Evolutionary conservation across 306 rosid genomes (phyloP).

Genomic region (Delonix regia): DNA sequence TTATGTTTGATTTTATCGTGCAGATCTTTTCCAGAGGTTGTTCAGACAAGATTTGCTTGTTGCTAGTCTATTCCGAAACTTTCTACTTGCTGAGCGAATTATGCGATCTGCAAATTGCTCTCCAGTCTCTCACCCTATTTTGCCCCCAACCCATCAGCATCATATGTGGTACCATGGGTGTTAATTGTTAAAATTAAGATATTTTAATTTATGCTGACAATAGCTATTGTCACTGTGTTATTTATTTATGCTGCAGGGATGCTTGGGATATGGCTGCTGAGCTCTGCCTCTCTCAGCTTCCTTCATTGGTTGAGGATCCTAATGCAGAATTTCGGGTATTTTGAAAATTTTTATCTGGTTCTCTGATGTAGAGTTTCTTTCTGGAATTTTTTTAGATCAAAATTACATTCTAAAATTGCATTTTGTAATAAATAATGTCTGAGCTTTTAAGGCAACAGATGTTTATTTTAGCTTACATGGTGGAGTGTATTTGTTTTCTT

Average conservation of each 20-base stretch:
- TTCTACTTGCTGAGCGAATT: conserved; percentile 96
- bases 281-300: conserved; percentile 99
- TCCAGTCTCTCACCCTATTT: conserved; percentile 86
- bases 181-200: conserved; percentile 34
- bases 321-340: conserved; percentile 83
- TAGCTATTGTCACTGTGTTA: conserved; percentile 31
- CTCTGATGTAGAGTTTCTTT: not conserved
- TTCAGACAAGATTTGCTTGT: conserved; percentile 98
- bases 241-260: conserved; percentile 71
- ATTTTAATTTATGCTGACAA: conserved; percentile 17
- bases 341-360: not conserved
- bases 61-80: conserved; percentile 94
- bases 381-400: not conserved
- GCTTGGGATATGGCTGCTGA: conserved; percentile 99
- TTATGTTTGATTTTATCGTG: conserved; percentile 37
- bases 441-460: not conserved
- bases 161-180: conserved; percentile 88
- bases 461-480: conserved; percentile 28
- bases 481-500: conserved; percentile 31
- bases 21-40: conserved; percentile 96
- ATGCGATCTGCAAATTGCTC: conserved; percentile 99
- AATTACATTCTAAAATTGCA: not conserved
- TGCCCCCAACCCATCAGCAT: conserved; percentile 98
- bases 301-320: conserved; percentile 84
- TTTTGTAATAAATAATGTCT: not conserved